These are phyloP conservation scores for Verticillium nonalfalfae DNA, from an alignment of 2,329 filamentous ascomycete species.

Conservation along the genomic window DNA sequence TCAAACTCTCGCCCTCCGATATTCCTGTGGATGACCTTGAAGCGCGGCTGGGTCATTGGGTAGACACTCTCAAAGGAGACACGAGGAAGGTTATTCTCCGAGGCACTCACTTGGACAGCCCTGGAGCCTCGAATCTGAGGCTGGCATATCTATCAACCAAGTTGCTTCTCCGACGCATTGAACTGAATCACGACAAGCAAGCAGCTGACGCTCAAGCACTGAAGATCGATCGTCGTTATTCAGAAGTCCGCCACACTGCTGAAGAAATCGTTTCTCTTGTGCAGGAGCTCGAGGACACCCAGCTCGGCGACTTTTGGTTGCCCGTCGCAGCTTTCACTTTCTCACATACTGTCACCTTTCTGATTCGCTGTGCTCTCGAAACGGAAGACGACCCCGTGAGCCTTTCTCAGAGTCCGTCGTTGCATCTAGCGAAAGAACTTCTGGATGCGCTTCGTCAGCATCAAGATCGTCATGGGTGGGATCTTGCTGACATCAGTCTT, in stretches of 20 bases:
- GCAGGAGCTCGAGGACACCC: constrained; percentile 34
- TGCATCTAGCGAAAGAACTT: constrained; percentile 36
- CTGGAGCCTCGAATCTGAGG: constrained; percentile 44
- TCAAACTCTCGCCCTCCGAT: constrained; percentile 3
- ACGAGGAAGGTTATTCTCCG: constrained; percentile 33
- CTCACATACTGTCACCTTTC: constrained; percentile 41
- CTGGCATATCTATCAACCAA: constrained; percentile 41
- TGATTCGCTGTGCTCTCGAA: constrained; percentile 41
- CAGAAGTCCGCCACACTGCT: constrained; percentile 34
- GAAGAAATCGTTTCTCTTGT: constrained; percentile 43
- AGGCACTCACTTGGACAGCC: constrained; percentile 30
- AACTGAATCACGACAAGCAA: constrained; percentile 33
- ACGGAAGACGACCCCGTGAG: constrained; percentile 27
- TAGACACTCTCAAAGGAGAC: constrained; percentile 29
- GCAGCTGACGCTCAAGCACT: not conserved
- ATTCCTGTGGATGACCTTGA: constrained; percentile 22
- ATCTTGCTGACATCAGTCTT: constrained; percentile 43
- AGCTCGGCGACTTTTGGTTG: constrained; percentile 44
- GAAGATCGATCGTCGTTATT: constrained; percentile 18
- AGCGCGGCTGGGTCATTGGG: constrained; percentile 33
- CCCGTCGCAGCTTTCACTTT: constrained; percentile 39
- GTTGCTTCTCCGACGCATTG: constrained; percentile 38
- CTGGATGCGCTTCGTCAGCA: constrained; percentile 30
- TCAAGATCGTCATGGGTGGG: constrained; percentile 34
- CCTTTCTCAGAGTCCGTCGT: constrained; percentile 28